Percentiles rank a stretch among this genome's conserved stretches.
phyloP scores from a whole-genome alignment of 768 basidiomycete genomes.

The Leccinum truebloodii region DNA sequence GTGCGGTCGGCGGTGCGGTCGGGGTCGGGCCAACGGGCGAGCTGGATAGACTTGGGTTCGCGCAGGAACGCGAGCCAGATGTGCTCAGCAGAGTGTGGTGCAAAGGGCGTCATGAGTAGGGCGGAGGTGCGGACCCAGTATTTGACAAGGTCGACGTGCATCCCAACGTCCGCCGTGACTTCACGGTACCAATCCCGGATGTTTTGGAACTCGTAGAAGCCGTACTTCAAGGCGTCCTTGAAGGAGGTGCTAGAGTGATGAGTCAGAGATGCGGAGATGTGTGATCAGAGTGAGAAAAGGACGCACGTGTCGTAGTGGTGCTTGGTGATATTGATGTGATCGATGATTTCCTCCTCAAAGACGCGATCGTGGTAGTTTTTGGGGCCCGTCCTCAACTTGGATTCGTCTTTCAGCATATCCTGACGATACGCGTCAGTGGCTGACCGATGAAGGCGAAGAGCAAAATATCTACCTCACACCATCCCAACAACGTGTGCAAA shows the following conservation, averaged over 20 bases:
- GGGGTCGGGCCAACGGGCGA: slow-evolving; percentile 80
- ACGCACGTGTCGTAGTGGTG: slow-evolving; percentile 79
- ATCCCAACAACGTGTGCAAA: slow-evolving; percentile 84
- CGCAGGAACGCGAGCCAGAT: slow-evolving; percentile 78
- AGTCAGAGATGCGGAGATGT: neutral
- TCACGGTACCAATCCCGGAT: slow-evolving; percentile 96
- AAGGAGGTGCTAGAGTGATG: slow-evolving; percentile 71
- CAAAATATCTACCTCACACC: slow-evolving; percentile 79
- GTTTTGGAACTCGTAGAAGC: slow-evolving; percentile 94
- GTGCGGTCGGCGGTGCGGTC: slow-evolving; percentile 57
- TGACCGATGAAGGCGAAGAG: neutral
- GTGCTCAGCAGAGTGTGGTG: slow-evolving; percentile 93
- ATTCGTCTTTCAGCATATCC: slow-evolving; percentile 79
- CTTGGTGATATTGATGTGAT: slow-evolving; percentile 81
- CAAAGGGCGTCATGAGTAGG: slow-evolving; percentile 81
- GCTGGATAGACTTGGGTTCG: slow-evolving; percentile 75
- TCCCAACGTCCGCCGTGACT: slow-evolving; percentile 83
- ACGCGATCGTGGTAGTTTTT: slow-evolving; percentile 82
- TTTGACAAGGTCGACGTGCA: slow-evolving; percentile 86
- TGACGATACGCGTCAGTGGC: slow-evolving; percentile 30
- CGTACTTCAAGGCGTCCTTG: slow-evolving; percentile 94
- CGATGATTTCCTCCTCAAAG: slow-evolving; percentile 90
- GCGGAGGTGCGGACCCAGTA: slow-evolving; percentile 85
- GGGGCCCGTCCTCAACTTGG: slow-evolving; percentile 71
- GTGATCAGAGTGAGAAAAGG: neutral